Percentiles rank a stretch among this genome's conserved stretches.
These are phyloP conservation scores for Rhizopogon salebrosus DNA, from an alignment of 768 basidiomycete genomes.

Conservation along the genomic window DNA sequence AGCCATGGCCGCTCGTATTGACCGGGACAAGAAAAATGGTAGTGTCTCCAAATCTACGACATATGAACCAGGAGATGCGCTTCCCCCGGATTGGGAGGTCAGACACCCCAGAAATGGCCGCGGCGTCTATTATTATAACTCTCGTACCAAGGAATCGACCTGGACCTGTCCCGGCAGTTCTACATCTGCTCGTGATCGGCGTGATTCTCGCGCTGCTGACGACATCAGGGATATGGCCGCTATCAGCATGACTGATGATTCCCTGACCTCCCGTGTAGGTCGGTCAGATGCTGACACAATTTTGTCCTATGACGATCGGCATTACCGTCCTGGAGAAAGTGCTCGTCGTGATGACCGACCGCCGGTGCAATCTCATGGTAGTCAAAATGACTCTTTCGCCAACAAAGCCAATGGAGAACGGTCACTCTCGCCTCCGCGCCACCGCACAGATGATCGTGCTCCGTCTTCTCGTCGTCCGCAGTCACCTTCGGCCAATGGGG, in stretches of 20 bases:
- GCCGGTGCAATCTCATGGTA: slow-evolving; percentile 13
- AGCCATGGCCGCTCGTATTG: slow-evolving; percentile 47
- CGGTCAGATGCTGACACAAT: slow-evolving; percentile 19
- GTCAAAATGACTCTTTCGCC: slow-evolving; percentile 16
- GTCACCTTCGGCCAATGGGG: slow-evolving; percentile 18
- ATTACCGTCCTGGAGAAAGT: slow-evolving; percentile 50
- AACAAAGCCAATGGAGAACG: slow-evolving; percentile 15
- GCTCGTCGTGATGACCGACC: slow-evolving; percentile 24
- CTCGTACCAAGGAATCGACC: slow-evolving; percentile 48
- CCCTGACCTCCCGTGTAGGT: slow-evolving; percentile 21
- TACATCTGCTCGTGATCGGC: slow-evolving; percentile 18
- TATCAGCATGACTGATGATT: slow-evolving; percentile 18
- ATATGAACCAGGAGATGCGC: slow-evolving; percentile 26
- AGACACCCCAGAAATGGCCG: slow-evolving; percentile 45
- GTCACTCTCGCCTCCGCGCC: slow-evolving; percentile 15
- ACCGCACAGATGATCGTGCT: slow-evolving; percentile 19
- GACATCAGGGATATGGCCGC: slow-evolving; percentile 21
- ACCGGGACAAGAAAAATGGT: slow-evolving; percentile 41
- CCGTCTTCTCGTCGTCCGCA: slow-evolving; percentile 16
- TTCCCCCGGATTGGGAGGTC: slow-evolving; percentile 60
- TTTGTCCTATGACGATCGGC: slow-evolving; percentile 56
- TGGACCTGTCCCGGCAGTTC: slow-evolving; percentile 49
- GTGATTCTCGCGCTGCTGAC: slow-evolving; percentile 18
- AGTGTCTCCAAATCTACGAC: slow-evolving; percentile 17
- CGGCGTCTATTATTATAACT: slow-evolving; percentile 55